These are phyloP conservation scores for Pythium sukuiense DNA, from an alignment of 352 stramenopile species.

Conservation along the genomic window DNA sequence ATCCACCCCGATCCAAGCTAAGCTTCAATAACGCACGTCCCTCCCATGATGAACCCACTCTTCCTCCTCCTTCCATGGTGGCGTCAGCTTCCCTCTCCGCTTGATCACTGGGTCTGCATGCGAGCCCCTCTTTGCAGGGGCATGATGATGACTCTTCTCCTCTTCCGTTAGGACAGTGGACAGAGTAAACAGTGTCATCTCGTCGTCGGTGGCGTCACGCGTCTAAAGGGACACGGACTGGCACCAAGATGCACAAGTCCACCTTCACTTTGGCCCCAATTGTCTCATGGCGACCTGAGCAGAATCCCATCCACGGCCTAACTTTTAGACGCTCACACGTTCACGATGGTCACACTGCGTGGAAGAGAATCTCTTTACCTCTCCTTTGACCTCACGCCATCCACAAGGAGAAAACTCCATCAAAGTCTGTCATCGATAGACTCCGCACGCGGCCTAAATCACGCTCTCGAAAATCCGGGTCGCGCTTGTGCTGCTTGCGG, in stretches of 20 bases:
- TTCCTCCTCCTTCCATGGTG: neutral
- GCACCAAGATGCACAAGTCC: neutral
- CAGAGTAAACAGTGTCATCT: too few relatives aligned
- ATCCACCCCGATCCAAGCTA: neutral
- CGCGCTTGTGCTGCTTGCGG: neutral
- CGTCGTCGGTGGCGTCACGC: neutral
- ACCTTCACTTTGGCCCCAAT: neutral
- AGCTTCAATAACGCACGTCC: neutral
- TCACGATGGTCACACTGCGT: neutral
- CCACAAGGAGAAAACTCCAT: neutral
- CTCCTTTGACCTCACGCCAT: neutral
- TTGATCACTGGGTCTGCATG: neutral
- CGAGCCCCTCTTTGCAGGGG: neutral
- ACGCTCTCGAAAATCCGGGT: neutral
- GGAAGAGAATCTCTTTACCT: neutral
- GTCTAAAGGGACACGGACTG: neutral
- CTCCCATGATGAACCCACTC: neutral
- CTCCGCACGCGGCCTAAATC: neutral
- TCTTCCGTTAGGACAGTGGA: neutral
- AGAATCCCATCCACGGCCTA: too few relatives aligned
- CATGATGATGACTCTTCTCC: neutral
- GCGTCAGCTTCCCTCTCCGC: neutral
- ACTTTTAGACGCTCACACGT: too few relatives aligned
- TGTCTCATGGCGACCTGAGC: neutral
- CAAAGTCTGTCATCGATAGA: neutral